Percentiles rank a stretch among this genome's conserved stretches.
Evolutionary conservation across 371 early-diverging fungal genomes (phyloP).

Genomic region (Polyrhizophydium stewartii): DNA sequence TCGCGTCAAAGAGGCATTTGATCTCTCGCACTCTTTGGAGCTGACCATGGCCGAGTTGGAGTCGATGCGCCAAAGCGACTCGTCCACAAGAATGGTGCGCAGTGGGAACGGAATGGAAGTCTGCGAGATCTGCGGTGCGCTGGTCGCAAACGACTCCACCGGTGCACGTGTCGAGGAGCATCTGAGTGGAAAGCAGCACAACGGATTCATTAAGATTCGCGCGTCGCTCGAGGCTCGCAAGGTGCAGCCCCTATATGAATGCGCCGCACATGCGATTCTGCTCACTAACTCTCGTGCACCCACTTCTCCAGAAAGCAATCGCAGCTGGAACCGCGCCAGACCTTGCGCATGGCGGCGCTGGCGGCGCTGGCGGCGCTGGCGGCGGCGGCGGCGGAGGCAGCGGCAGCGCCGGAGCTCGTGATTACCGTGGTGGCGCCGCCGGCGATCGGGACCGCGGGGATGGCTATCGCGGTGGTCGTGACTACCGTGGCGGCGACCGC

Average conservation of each 20-base stretch:
- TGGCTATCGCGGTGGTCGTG: background rate
- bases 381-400: background rate
- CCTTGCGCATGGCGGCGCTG: background rate
- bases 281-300: too few relatives aligned
- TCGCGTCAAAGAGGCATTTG: conserved; percentile 69
- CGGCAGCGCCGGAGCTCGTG: too few relatives aligned
- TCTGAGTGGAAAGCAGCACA: conserved; percentile 84
- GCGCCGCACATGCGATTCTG: too few relatives aligned
- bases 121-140: conserved; percentile 86
- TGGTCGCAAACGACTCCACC: conserved; percentile 80
- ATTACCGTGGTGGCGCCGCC: too few relatives aligned
- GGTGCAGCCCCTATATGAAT: conserved; percentile 18
- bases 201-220: conserved; percentile 77
- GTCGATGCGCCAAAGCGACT: background rate
- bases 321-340: too few relatives aligned
- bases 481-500: background rate
- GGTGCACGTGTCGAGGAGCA: conserved; percentile 82
- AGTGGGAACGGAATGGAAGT: conserved; percentile 59
- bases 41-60: background rate
- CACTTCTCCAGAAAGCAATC: too few relatives aligned
- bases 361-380: background rate
- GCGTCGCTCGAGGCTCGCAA: conserved; percentile 73
- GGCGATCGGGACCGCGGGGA: too few relatives aligned
- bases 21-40: background rate
- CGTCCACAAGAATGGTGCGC: too few relatives aligned